These are phyloP conservation scores for Apiospora sp. DNA, from an alignment of 2,329 filamentous ascomycete genomes.

Conservation along the genomic window DNA sequence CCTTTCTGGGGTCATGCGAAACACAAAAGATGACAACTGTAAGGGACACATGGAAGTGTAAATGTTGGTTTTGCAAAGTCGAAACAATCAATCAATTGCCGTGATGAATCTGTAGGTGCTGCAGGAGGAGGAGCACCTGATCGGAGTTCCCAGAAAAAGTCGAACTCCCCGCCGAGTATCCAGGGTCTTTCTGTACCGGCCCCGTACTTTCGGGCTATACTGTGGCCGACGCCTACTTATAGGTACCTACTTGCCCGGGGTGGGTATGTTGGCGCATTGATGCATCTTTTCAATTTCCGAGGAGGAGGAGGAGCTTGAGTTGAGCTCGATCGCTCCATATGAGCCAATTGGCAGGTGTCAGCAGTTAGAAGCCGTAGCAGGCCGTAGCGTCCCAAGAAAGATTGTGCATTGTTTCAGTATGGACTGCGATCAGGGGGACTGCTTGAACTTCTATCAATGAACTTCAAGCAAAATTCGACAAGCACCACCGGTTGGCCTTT, in stretches of 20 bases:
- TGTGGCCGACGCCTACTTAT: not conserved
- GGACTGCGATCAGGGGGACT: not conserved
- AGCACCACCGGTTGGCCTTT: not conserved
- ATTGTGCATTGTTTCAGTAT: slow-evolving; percentile 12
- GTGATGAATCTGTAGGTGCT: too few relatives aligned
- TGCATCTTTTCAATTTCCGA: not conserved
- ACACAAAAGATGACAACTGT: too few relatives aligned
- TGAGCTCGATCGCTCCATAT: slow-evolving; percentile 9
- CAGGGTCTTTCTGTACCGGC: too few relatives aligned
- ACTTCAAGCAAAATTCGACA: slow-evolving; percentile 2
- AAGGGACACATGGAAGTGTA: too few relatives aligned
- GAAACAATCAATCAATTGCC: too few relatives aligned
- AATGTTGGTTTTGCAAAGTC: too few relatives aligned
- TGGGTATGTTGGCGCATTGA: not conserved
- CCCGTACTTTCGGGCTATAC: too few relatives aligned
- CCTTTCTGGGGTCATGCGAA: too few relatives aligned
- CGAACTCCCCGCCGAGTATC: too few relatives aligned
- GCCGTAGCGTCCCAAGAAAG: not conserved
- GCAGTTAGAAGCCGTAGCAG: slow-evolving; percentile 4
- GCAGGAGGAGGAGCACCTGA: too few relatives aligned
- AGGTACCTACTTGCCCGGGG: not conserved
- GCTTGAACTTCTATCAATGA: not conserved
- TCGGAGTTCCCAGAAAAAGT: too few relatives aligned
- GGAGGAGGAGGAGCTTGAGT: not conserved
- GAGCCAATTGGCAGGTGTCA: slow-evolving; percentile 18